These are phyloP conservation scores for Fraxinus paxiana DNA, from an alignment of 305 asterid genomes.

Conservation along the genomic window DNA sequence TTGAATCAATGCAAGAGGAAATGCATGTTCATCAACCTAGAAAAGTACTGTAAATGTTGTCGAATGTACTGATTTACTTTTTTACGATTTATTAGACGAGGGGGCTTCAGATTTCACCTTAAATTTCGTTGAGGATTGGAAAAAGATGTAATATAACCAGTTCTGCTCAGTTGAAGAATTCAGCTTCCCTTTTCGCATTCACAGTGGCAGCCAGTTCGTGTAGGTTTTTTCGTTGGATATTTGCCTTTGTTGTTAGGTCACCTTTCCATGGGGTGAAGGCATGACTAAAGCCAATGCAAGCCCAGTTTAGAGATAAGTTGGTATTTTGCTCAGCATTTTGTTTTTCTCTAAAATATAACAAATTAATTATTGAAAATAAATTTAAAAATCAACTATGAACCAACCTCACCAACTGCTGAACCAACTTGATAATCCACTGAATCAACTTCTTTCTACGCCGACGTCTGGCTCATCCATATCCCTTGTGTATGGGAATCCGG, in stretches of 20 bases:
- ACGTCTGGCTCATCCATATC: no score
- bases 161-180: conserved; percentile 12
- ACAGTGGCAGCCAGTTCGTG: background rate
- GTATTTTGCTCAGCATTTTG: background rate
- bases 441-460: no score
- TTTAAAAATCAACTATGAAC: no score
- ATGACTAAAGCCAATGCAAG: background rate
- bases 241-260: background rate
- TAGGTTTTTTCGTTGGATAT: background rate
- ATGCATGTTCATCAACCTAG: conserved; percentile 8
- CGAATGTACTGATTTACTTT: conserved; percentile 15
- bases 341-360: background rate
- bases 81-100: conserved; percentile 19
- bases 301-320: background rate
- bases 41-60: conserved; percentile 27
- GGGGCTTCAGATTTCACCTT: conserved; percentile 12
- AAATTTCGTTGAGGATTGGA: background rate
- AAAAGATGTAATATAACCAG: background rate
- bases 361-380: background rate
- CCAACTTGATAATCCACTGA: no score
- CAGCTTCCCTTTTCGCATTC: conserved; percentile 14
- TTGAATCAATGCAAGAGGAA: background rate
- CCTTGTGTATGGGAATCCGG: no score
- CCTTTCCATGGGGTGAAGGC: background rate
- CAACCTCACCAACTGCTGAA: no score